Percentiles rank a stretch among this genome's conserved stretches.
Evolutionary conservation across 2,329 filamentous ascomycete species (phyloP).

Genomic region (Apiospora koreana): DNA sequence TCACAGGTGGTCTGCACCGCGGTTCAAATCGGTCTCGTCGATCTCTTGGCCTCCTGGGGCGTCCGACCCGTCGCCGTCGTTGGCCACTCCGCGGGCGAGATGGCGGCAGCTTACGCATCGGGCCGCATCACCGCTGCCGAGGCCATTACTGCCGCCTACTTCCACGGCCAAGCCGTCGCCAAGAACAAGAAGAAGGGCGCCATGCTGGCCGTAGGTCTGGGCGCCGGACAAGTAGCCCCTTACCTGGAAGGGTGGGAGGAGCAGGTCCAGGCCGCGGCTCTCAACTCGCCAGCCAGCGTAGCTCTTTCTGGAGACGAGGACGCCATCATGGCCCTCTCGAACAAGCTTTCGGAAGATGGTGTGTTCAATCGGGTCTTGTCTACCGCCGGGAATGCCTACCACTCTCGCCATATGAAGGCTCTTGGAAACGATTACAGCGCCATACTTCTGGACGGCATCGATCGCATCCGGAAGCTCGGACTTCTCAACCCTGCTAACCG

Average conservation of each 20-base stretch:
- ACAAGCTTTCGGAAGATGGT: conserved; percentile 12
- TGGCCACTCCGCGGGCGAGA: conserved; percentile 36
- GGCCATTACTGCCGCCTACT: conserved; percentile 23
- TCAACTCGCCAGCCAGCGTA: conserved; percentile 30
- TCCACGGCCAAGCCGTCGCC: conserved; percentile 14
- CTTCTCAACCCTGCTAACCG: background rate
- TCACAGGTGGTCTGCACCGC: conserved; percentile 33
- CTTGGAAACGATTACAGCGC: conserved; percentile 15
- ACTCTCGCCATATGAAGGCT: conserved; percentile 29
- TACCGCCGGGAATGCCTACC: conserved; percentile 29
- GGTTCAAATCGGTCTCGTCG: conserved; percentile 37
- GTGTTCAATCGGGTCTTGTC: conserved; percentile 25
- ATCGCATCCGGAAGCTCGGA: background rate
- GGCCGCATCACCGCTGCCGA: conserved; percentile 20
- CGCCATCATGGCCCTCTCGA: conserved; percentile 16
- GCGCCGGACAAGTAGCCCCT: background rate
- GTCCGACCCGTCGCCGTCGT: conserved; percentile 38
- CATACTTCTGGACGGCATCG: background rate
- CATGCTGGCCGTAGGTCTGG: conserved; percentile 22
- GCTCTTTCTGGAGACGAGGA: conserved; percentile 30
- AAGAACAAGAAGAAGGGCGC: background rate
- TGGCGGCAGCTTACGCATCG: conserved; percentile 31
- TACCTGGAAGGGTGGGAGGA: conserved; percentile 10
- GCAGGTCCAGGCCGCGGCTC: conserved; percentile 13
- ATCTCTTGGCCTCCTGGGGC: conserved; percentile 23